Base-by-base conservation (phyloP, 768 basidiomycete species). In the Crassisporium funariophilum region DNA sequence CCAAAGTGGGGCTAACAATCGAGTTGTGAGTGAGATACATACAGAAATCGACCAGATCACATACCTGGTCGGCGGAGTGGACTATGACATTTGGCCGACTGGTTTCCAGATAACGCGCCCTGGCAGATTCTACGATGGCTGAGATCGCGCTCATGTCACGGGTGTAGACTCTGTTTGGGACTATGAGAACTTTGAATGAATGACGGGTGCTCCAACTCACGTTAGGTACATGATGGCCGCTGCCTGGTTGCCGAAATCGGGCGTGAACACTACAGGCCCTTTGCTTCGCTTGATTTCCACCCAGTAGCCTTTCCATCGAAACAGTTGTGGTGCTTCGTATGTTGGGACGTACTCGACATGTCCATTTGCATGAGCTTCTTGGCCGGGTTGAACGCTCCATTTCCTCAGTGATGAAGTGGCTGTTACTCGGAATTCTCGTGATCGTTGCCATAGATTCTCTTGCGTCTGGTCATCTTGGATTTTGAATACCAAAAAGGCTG, bases 281-380 rank as follows among this genome's bases (percentile, higher is more conserved):
- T 46, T 49, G 12, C 40, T 53, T 33, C 68, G 54, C 40, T 60
- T 62, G 31, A 73, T 65, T 50, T 74, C 68, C 25, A 72, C 54
- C 73, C 70, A 74, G 53, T 73, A 70, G 0, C 72, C 72, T 20
- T 68, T 69, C 73, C 73, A 76, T 27, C 66, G 53, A 48, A 76
- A 76, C 10, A 76, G 57, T 31, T 75, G 74, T 5, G 74, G 70
- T 5, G 47, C 48, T 31, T 63, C 60, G 41, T 68, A 73, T 0
- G 66, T 67, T 1, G 75, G 75, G 2, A 75, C 70, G 50, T 70
- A 75, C 24, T 75, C 72, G 0, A 67, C 71, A 47, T 66, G 58
- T 24, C 61, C 52, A 34, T 54, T 38, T 29, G n/a, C 56, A 49
- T 35, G 44, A 45, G 25, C 24, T 42, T 22, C 59, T 44, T 46